Conservation (phyloP, 1,284 basidiomycete species). For the Agroathelia rolfsii region DNA sequence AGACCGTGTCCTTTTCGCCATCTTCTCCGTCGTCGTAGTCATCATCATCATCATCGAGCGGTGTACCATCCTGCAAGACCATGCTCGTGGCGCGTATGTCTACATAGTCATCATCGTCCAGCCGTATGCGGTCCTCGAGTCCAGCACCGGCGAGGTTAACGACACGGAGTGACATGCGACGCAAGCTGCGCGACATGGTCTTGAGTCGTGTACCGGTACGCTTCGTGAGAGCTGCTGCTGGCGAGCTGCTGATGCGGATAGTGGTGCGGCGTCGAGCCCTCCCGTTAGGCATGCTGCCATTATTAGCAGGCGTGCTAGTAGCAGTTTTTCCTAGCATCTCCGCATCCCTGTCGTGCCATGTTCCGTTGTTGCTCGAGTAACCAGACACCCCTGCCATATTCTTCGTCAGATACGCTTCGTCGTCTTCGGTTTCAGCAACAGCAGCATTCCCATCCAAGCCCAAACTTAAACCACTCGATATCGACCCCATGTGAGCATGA, state of each 20-base stretch:
- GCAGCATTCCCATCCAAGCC: too few relatives aligned
- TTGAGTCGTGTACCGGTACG: constrained; percentile 49
- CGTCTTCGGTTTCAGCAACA: too few relatives aligned
- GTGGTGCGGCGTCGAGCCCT: not conserved
- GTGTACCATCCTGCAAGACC: too few relatives aligned
- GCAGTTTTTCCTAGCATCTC: too few relatives aligned
- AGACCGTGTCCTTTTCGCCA: too few relatives aligned
- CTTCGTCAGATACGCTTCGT: constrained; percentile 42
- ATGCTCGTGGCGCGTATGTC: too few relatives aligned
- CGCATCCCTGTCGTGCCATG: constrained; percentile 3
- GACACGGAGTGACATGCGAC: constrained; percentile 72
- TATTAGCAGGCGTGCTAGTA: too few relatives aligned
- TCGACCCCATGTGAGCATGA: too few relatives aligned
- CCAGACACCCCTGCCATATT: constrained; percentile 32
- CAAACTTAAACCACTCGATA: too few relatives aligned
- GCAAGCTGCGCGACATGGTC: constrained; percentile 47
- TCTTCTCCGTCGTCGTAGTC: too few relatives aligned
- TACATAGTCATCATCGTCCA: constrained; percentile 39
- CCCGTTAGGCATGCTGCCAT: too few relatives aligned
- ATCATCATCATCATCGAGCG: constrained; percentile 21
- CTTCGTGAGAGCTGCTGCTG: too few relatives aligned
- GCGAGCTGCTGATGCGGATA: constrained; percentile 1
- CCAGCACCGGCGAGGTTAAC: constrained; percentile 70
- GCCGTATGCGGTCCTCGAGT: constrained; percentile 45
- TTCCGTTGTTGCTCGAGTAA: constrained; percentile 14